These are phyloP conservation scores for Sphagnum magellanicum DNA, from an alignment of 228 moss, liverwort and hornwort species.

Conservation along the genomic window DNA sequence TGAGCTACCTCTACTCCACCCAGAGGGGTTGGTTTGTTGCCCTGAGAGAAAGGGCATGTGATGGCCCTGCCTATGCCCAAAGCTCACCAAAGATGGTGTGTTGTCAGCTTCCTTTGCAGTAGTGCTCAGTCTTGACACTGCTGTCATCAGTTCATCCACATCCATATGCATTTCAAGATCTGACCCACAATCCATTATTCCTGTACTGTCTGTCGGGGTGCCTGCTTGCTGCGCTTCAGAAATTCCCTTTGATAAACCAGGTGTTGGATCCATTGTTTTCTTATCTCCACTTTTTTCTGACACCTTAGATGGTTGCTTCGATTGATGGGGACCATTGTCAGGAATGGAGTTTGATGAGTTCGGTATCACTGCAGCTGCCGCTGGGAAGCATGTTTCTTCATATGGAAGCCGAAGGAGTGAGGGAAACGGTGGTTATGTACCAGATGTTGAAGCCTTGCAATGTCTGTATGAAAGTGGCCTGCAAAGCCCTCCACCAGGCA, in stretches of 20 bases:
- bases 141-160: slow-evolving; percentile 43
- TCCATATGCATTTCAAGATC: slow-evolving; percentile 32
- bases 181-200: not conserved
- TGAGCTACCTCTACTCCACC: slow-evolving; percentile 31
- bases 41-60: slow-evolving; percentile 25
- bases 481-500: slow-evolving; percentile 66
- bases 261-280: slow-evolving; percentile 6
- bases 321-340: slow-evolving; percentile 9
- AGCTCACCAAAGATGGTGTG: slow-evolving; percentile 25
- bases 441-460: slow-evolving; percentile 57
- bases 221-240: slow-evolving; percentile 6
- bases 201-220: not conserved
- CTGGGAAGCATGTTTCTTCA: slow-evolving; percentile 59
- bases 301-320: slow-evolving; percentile 19
- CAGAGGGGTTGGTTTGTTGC: slow-evolving; percentile 17
- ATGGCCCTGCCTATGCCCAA: slow-evolving; percentile 60
- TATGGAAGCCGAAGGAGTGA: slow-evolving; percentile 57
- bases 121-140: slow-evolving; percentile 56
- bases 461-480: slow-evolving; percentile 42
- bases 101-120: slow-evolving; percentile 16
- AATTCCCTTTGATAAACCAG: slow-evolving; percentile 2
- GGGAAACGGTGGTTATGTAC: slow-evolving; percentile 74
- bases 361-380: slow-evolving; percentile 58
- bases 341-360: slow-evolving; percentile 16
- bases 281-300: no score